phyloP scores from a whole-genome alignment of 106 monocot genomes.

The Phalaenopsis aphrodite region DNA sequence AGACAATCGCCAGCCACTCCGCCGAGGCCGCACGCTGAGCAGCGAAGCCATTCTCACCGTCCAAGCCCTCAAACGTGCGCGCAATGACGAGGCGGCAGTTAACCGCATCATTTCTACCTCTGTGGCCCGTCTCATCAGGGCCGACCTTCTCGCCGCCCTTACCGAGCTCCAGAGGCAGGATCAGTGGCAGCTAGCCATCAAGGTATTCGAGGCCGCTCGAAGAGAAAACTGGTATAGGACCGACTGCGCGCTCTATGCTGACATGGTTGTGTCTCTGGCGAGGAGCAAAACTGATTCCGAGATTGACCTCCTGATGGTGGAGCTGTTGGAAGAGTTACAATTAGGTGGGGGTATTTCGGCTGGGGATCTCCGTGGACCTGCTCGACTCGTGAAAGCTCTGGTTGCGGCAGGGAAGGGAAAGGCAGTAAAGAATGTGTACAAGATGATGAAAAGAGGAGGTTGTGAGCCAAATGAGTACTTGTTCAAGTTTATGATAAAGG shows the following conservation, averaged over 20 bases:
- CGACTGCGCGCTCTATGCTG: constrained; percentile 38
- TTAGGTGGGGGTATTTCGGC: constrained; percentile 9
- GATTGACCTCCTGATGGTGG: constrained; percentile 22
- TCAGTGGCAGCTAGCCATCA: constrained; percentile 41
- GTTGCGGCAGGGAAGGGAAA: constrained; percentile 37
- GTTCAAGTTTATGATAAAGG: constrained; percentile 50
- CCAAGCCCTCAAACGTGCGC: constrained; percentile 76
- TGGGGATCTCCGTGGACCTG: constrained; percentile 36
- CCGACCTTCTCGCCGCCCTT: constrained; percentile 52
- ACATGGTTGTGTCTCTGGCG: constrained; percentile 36
- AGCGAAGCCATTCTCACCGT: constrained; percentile 83
- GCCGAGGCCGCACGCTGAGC: constrained; percentile 76
- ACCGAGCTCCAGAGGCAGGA: constrained; percentile 65
- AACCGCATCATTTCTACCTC: constrained; percentile 11
- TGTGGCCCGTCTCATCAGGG: constrained; percentile 56
- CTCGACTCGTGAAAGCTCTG: constrained; percentile 49
- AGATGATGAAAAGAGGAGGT: constrained; percentile 39
- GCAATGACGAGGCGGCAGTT: neutral
- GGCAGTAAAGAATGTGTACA: constrained; percentile 40
- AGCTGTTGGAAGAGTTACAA: constrained; percentile 33
- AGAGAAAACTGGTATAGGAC: constrained; percentile 24
- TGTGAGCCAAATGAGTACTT: constrained; percentile 59
- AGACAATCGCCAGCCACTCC: constrained; percentile 39
- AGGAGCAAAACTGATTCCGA: constrained; percentile 13
- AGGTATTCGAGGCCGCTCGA: constrained; percentile 37